Conservation (phyloP, 148 eudicot genomes). For the Tetragonia tetragonoides region DNA sequence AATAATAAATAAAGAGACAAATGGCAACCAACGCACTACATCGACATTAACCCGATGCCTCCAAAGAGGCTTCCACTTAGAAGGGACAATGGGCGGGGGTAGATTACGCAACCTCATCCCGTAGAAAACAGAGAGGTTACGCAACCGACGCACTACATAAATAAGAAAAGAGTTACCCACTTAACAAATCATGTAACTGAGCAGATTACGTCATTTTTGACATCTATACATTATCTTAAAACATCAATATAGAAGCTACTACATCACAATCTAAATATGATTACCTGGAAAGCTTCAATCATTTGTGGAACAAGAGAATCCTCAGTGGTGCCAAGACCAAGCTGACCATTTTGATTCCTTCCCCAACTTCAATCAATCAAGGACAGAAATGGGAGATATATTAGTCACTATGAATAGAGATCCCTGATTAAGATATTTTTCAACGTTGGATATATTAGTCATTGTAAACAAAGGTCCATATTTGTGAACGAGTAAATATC, state of each 20-base stretch:
- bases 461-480: neutral
- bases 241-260: neutral
- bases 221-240: neutral
- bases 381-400: slow-evolving; percentile 8
- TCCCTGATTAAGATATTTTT: neutral
- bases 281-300: slow-evolving; percentile 77
- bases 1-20: neutral
- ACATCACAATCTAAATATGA: neutral
- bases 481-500: neutral
- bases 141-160: neutral
- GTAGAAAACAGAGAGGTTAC: too few relatives aligned
- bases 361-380: slow-evolving; percentile 76
- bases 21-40: neutral
- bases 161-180: neutral
- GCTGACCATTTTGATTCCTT: slow-evolving; percentile 98
- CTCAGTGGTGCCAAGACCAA: slow-evolving; percentile 89
- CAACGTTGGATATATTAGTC: neutral
- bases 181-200: neutral
- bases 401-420: neutral
- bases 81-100: too few relatives aligned
- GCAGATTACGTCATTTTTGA: neutral
- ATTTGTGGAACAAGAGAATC: slow-evolving; percentile 85
- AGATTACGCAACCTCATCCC: too few relatives aligned
- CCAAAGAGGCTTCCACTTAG: too few relatives aligned
- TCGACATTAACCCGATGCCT: too few relatives aligned